These are phyloP conservation scores for Castanopsis chinensis DNA, from an alignment of 306 rosid genomes.

Conservation along the genomic window DNA sequence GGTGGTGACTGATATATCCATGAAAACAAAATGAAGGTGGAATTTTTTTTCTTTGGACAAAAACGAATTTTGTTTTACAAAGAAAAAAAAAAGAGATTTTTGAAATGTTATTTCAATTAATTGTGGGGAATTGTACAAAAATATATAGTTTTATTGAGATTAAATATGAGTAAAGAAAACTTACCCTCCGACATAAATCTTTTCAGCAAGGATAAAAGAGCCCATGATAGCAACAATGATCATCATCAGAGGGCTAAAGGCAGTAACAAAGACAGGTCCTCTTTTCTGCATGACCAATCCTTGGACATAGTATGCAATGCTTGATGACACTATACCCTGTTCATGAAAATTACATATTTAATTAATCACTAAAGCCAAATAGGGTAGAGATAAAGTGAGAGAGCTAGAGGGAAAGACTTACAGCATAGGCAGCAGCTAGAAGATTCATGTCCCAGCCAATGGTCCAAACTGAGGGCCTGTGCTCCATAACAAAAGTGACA, in stretches of 20 bases:
- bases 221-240: constrained; percentile 86
- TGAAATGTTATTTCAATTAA: too few species aligned
- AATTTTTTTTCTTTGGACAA: neutral
- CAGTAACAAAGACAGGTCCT: constrained; percentile 95
- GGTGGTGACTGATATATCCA: constrained; percentile 21
- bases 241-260: constrained; percentile 96
- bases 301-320: constrained; percentile 72
- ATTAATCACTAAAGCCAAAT: neutral
- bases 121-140: neutral
- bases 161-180: neutral
- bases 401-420: constrained; percentile 24
- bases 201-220: constrained; percentile 79
- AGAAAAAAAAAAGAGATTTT: too few species aligned
- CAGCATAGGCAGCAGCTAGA: constrained; percentile 92
- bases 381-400: neutral
- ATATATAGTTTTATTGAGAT: too few species aligned
- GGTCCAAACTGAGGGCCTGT: constrained; percentile 60
- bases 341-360: constrained; percentile 12
- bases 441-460: constrained; percentile 93
- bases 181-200: constrained; percentile 83
- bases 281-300: constrained; percentile 77
- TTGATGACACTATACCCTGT: constrained; percentile 75
- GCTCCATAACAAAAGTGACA: constrained; percentile 73
- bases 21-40: constrained; percentile 6
- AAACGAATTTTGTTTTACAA: neutral